phyloP scores from a whole-genome alignment of 2,329 filamentous ascomycete genomes.

The Hansfordia pulvinata region DNA sequence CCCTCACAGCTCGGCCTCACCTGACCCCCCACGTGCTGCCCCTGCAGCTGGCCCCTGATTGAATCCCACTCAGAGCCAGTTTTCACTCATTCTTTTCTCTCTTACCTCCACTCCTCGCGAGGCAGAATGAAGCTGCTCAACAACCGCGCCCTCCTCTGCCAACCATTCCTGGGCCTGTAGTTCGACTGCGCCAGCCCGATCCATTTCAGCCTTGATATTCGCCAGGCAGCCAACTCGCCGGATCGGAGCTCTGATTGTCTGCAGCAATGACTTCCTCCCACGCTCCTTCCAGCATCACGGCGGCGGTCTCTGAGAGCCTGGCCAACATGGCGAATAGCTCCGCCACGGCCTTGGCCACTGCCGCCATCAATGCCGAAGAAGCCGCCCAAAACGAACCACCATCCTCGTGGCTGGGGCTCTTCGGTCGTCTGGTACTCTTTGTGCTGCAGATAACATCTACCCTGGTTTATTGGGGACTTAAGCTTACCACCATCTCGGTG shows the following conservation, averaged over 20 bases:
- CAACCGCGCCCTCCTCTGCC: no score
- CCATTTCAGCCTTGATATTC: no score
- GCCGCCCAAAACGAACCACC: conserved; percentile 9
- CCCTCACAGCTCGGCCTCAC: no score
- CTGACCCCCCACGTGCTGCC: no score
- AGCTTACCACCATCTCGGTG: conserved; percentile 75
- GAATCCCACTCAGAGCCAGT: background rate
- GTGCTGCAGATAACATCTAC: conserved; percentile 41
- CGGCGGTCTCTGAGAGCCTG: conserved; percentile 10
- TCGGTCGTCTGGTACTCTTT: conserved; percentile 40
- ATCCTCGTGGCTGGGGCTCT: conserved; percentile 42
- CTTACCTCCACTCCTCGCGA: no score
- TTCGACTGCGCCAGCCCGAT: no score
- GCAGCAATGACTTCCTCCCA: conserved; percentile 6
- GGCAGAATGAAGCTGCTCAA: no score
- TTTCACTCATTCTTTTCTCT: background rate
- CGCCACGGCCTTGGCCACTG: conserved; percentile 10
- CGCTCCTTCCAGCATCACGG: conserved; percentile 4
- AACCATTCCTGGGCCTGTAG: no score
- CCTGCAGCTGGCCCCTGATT: background rate
- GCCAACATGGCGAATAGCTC: conserved; percentile 12
- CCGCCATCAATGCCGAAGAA: conserved; percentile 9
- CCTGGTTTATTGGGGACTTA: conserved; percentile 65
- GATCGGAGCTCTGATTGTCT: no score
- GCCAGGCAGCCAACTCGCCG: no score